These are phyloP conservation scores for Casuarina cunninghamiana DNA, from an alignment of 306 rosid species.

Conservation along the genomic window DNA sequence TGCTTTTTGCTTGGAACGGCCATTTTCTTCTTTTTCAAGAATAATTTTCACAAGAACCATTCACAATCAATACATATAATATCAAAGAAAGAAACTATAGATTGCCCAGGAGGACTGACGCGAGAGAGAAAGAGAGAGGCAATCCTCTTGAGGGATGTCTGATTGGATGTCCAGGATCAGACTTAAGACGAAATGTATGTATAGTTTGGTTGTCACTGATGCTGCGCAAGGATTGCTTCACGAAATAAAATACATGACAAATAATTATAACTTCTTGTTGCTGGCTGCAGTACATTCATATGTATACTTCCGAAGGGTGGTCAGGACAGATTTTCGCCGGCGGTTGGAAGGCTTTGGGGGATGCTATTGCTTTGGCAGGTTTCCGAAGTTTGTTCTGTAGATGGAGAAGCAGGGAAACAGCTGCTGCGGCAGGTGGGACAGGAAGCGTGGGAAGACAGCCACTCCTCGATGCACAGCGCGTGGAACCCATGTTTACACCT, in stretches of 20 bases:
- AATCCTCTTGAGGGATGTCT: neutral
- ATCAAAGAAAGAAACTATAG: no score
- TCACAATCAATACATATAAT: no score
- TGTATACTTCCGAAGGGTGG: neutral
- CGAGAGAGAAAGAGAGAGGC: no score
- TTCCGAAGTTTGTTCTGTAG: neutral
- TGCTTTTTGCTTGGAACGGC: neutral
- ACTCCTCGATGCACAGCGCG: slow-evolving; percentile 34
- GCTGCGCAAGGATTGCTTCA: neutral
- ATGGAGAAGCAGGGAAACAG: slow-evolving; percentile 36
- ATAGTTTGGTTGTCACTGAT: neutral
- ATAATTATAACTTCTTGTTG: neutral
- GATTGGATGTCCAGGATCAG: neutral
- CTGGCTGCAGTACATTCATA: neutral
- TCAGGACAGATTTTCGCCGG: neutral
- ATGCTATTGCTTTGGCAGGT: neutral
- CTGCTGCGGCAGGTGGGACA: slow-evolving; percentile 55
- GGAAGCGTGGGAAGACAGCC: slow-evolving; percentile 44
- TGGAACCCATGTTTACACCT: slow-evolving; percentile 55
- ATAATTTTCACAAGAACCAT: neutral
- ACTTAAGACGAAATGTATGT: neutral
- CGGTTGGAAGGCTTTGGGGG: neutral
- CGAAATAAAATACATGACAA: neutral
- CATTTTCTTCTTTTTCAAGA: neutral
- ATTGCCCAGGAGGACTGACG: no score